phyloP scores from a whole-genome alignment of 176 grass and related monocot genomes.

The Guadua angustifolia region DNA sequence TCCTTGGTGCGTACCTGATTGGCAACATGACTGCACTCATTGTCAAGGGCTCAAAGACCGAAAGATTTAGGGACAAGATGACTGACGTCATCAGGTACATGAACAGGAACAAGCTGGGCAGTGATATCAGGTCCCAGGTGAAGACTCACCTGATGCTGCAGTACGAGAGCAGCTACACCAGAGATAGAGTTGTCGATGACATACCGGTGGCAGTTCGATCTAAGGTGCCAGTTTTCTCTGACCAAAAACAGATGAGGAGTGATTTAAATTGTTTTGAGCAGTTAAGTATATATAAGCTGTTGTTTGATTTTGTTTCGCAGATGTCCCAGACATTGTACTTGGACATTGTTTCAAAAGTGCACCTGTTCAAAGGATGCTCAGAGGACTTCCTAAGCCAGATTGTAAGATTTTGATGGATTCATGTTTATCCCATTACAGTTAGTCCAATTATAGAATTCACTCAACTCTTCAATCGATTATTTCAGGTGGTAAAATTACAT shows the following conservation, averaged over 20 bases:
- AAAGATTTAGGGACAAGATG: slow-evolving; percentile 94
- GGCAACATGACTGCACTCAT: slow-evolving; percentile 97
- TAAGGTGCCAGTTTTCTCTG: slow-evolving; percentile 52
- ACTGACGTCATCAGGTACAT: slow-evolving; percentile 89
- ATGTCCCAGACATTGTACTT: slow-evolving; percentile 61
- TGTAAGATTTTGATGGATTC: slow-evolving; percentile 52
- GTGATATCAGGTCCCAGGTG: slow-evolving; percentile 73
- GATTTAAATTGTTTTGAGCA: not conserved
- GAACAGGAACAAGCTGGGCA: slow-evolving; percentile 83
- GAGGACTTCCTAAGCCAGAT: slow-evolving; percentile 92
- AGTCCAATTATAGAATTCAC: not conserved
- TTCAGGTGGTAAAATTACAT: slow-evolving; percentile 72
- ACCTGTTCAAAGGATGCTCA: slow-evolving; percentile 77
- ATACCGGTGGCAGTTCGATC: slow-evolving; percentile 69
- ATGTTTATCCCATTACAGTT: not conserved
- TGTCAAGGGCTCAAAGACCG: slow-evolving; percentile 79
- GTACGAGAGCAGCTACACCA: slow-evolving; percentile 79
- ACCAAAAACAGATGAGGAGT: not conserved
- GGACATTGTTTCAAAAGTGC: slow-evolving; percentile 66
- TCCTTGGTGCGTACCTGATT: slow-evolving; percentile 80
- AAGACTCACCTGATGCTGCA: slow-evolving; percentile 67
- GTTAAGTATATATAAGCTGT: not conserved
- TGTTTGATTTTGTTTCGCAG: slow-evolving; percentile 7
- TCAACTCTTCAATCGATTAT: not conserved
- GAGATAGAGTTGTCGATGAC: slow-evolving; percentile 64